A percentile compares a stretch with the other conserved stretches of the same genome.
phyloP scores from a whole-genome alignment of 2,329 filamentous ascomycete species.

The Fusarium sp. region DNA sequence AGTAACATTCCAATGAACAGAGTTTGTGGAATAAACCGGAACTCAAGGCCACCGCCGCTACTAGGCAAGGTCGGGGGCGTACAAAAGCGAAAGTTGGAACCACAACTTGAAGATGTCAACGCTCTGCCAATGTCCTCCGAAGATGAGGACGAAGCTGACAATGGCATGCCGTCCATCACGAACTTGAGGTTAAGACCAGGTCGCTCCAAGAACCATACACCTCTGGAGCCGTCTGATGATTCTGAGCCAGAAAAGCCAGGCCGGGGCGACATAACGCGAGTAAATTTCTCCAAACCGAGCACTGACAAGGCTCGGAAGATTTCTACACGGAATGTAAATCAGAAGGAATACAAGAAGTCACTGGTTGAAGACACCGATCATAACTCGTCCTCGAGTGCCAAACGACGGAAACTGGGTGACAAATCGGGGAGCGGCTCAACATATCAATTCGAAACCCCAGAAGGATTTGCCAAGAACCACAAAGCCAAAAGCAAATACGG shows the following conservation, averaged over 20 bases:
- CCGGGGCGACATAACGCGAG: constrained; percentile 53
- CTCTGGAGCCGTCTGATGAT: constrained; percentile 32
- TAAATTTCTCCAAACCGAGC: constrained; percentile 48
- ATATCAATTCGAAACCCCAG: constrained; percentile 43
- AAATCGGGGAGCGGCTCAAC: constrained; percentile 32
- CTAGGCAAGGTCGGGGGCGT: constrained; percentile 25
- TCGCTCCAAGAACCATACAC: constrained; percentile 1
- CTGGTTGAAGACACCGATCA: constrained; percentile 3
- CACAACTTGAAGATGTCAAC: constrained; percentile 35
- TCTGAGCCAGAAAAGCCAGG: constrained; percentile 48
- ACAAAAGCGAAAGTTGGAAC: constrained; percentile 24
- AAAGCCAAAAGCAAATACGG: constrained; percentile 47
- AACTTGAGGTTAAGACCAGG: constrained; percentile 6
- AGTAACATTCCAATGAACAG: constrained; percentile 13
- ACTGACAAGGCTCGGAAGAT: constrained; percentile 13
- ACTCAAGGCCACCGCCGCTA: constrained; percentile 30
- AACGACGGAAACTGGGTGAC: constrained; percentile 32
- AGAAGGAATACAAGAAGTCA: constrained; percentile 1
- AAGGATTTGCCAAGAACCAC: constrained; percentile 44
- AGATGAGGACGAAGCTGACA: constrained; percentile 46
- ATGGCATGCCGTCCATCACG: constrained; percentile 9
- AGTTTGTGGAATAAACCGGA: constrained; percentile 44
- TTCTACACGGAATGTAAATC: constrained; percentile 10
- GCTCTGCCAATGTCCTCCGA: constrained; percentile 51
- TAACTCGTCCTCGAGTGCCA: constrained; percentile 20